Percentiles rank a stretch among this genome's conserved stretches.
phyloP scores from a whole-genome alignment of 148 eudicot species.

The Amaranthus hypochondriacus region DNA sequence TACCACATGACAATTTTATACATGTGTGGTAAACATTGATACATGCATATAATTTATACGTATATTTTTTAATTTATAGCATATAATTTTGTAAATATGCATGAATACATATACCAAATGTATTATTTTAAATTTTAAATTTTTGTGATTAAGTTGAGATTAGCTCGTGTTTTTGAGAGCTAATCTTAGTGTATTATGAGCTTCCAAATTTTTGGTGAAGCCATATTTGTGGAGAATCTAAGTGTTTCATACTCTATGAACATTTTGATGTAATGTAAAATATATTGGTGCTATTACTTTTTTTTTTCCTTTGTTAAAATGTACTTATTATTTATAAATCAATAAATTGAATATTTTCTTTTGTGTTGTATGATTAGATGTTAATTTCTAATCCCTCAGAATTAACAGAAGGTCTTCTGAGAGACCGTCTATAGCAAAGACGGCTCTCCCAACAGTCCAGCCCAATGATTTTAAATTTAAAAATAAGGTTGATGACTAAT shows the following conservation, averaged over 20 bases:
- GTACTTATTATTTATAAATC: too few species aligned
- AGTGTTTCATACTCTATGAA: conserved; percentile 2
- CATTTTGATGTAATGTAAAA: neutral
- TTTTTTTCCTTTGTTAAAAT: too few species aligned
- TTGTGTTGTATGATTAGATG: too few species aligned
- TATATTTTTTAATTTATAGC: conserved; percentile 12
- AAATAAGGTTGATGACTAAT: too few species aligned
- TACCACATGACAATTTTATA: conserved; percentile 49
- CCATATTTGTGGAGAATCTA: conserved; percentile 14
- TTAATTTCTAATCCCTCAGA: too few species aligned
- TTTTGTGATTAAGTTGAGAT: neutral
- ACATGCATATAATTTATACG: neutral
- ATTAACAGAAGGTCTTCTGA: too few species aligned
- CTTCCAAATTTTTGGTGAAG: conserved; percentile 22
- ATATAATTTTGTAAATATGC: neutral
- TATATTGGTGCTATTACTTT: too few species aligned
- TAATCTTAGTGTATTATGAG: conserved; percentile 16
- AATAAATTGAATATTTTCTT: too few species aligned
- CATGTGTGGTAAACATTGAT: conserved; percentile 49
- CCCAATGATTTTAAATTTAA: too few species aligned
- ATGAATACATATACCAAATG: conserved; percentile 1
- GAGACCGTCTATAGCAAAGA: too few species aligned
- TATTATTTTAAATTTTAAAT: neutral
- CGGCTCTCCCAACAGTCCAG: too few species aligned
- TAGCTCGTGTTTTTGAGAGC: conserved; percentile 32